Percentiles rank a stretch among this genome's conserved stretches.
These are phyloP conservation scores for Hevea brasiliensis DNA, from an alignment of 345 rosid genomes.

Conservation along the genomic window DNA sequence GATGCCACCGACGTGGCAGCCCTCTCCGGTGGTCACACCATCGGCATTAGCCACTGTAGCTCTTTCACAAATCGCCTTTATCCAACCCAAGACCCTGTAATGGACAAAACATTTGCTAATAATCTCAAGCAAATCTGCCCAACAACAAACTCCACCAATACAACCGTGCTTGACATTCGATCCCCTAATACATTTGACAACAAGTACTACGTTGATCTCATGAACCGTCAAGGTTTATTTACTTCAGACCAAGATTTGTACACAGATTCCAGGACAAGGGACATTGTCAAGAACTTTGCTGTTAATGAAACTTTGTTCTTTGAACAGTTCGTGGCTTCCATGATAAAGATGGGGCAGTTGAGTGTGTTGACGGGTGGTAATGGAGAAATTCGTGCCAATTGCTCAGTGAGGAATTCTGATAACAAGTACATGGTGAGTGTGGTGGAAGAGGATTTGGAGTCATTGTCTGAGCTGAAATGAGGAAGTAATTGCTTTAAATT, in stretches of 20 bases:
- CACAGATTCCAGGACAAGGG: conserved; percentile 52
- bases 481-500: too few relatives aligned
- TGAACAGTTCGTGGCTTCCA: conserved; percentile 50
- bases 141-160: conserved; percentile 34
- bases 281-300: conserved; percentile 64
- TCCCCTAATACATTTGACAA: conserved; percentile 74
- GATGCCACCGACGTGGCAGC: conserved; percentile 73
- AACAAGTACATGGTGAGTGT: conserved; percentile 37
- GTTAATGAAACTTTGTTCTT: conserved; percentile 55
- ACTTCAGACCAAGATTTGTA: conserved; percentile 88
- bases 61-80: conserved; percentile 64
- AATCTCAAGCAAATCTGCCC: conserved; percentile 59
- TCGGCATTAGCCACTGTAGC: conserved; percentile 63
- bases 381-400: conserved; percentile 79
- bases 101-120: conserved; percentile 68
- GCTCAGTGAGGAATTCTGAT: conserved; percentile 52
- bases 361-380: conserved; percentile 54
- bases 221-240: conserved; percentile 81
- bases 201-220: conserved; percentile 72
- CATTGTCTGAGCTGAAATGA: conserved; percentile 29
- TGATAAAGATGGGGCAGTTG: conserved; percentile 80
- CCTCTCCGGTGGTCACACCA: conserved; percentile 90
- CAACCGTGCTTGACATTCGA: conserved; percentile 56
- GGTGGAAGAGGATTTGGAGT: conserved; percentile 48
- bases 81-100: conserved; percentile 70